Base-by-base conservation (phyloP, 306 rosid species). In the Rosa rugosa region DNA sequence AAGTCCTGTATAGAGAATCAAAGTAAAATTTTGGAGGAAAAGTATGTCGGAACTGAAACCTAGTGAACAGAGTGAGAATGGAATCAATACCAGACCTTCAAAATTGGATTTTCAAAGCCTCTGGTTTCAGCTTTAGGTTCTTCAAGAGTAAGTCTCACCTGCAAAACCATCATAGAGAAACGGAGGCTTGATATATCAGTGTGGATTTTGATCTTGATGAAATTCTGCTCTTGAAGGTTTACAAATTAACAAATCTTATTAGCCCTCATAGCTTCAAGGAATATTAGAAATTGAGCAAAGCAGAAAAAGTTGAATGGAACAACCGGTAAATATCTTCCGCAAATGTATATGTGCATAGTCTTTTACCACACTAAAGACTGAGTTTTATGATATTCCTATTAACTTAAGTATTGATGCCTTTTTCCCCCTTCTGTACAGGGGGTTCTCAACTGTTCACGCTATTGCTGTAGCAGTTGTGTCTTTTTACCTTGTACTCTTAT, bases 391-490 rank as follows among this genome's bases (percentile, higher is more conserved):
- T 41, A 27, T 67, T 77, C 42, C 75, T 84, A 14, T 11, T 13
- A 69, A 22, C 7, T 60, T 79, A 71, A 79, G 72, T 38, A 25
- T 59, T 23, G 36, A 45, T 73, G 27, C 27, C 27, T 3, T 44
- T 71, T 79, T 83, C 76, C 47, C 17, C 25, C 5, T 23, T 60
- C 38, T 68, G 69, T 79, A 72, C 91, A 94, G 98, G 92, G 98
- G 98, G 50, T 84, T 94, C 90, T 94, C 98, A 69, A 91, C 97
- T 63, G 83, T 87, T 77, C 98, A 94, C 80, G 98, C 98, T 69
- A 66, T 94, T 72, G 84, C 90, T 59, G 97, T 86, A 53, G 88
- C 97, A n/a, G 69, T 88, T 81, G 75, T 84, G 38, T 91, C 98
- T 40, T 72, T 88, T 77, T 90, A 92, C 88, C 90, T 94, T 63